Conservation (phyloP, 1,284 basidiomycete species). For the Sporisorium exsertum region DNA sequence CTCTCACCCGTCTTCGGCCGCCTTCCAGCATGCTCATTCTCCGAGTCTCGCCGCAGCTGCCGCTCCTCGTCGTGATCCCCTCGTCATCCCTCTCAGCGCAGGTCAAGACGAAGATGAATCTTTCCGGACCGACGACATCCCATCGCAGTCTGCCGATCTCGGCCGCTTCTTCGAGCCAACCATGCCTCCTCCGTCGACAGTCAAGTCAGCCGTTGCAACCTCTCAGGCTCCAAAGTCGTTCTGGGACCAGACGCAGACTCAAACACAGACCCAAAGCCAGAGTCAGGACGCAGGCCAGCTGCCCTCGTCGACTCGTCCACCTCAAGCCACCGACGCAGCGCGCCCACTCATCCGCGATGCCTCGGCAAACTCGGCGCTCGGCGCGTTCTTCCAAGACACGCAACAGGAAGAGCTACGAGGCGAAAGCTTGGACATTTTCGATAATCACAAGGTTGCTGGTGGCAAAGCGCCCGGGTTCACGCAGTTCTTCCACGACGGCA, state of each 20-base stretch:
- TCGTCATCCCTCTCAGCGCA: constrained; percentile 16
- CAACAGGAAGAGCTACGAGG: constrained; percentile 53
- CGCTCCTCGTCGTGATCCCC: constrained; percentile 14
- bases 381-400: constrained; percentile 64
- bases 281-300: constrained; percentile 32
- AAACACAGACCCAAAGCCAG: constrained; percentile 21
- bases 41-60: constrained; percentile 10
- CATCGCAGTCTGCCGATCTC: constrained; percentile 45
- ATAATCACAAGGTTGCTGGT: constrained; percentile 40
- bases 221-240: constrained; percentile 28
- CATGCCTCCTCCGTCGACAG: constrained; percentile 22
- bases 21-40: constrained; percentile 18
- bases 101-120: constrained; percentile 43
- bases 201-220: neutral
- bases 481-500: constrained; percentile 53
- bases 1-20: constrained; percentile 35
- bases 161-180: constrained; percentile 58
- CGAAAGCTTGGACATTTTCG: constrained; percentile 60
- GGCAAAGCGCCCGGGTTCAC: constrained; percentile 55
- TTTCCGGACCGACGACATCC: constrained; percentile 51
- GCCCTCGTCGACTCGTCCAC: constrained; percentile 6
- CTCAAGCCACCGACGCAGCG: constrained; percentile 6
- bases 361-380: constrained; percentile 57
- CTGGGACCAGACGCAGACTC: constrained; percentile 36
- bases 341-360: constrained; percentile 21